Percentiles rank a stretch among this genome's conserved stretches.
These are phyloP conservation scores for Hypoxylon intermedium DNA, from an alignment of 495 filamentous ascomycete species.

Conservation along the genomic window DNA sequence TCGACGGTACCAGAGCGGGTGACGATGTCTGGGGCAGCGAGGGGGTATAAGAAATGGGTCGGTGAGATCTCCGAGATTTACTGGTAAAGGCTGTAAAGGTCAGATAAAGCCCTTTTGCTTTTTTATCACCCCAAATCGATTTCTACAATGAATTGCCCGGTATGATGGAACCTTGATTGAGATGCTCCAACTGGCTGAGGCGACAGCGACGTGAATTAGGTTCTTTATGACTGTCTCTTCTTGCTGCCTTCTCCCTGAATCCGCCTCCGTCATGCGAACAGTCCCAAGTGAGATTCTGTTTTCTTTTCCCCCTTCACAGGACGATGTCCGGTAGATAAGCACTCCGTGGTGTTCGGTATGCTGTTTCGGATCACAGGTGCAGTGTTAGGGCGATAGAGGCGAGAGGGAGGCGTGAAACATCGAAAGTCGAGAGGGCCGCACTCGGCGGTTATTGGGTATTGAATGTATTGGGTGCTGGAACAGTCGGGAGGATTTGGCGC, in stretches of 20 bases:
- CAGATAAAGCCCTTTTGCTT: constrained; percentile 12
- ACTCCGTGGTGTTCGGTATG: constrained; percentile 11
- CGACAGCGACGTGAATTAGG: background rate
- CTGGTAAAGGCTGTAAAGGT: constrained; percentile 6
- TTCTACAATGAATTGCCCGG: constrained; percentile 3
- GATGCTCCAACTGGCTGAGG: constrained; percentile 3
- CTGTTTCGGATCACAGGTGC: constrained; percentile 24
- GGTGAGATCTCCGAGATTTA: constrained; percentile 26
- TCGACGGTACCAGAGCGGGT: constrained; percentile 1
- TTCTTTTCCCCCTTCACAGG: constrained; percentile 8
- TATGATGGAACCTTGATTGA: background rate
- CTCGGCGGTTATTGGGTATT: constrained; percentile 28
- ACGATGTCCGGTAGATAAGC: constrained; percentile 6
- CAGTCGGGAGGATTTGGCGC: constrained; percentile 17
- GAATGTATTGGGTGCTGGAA: background rate
- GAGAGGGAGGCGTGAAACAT: constrained; percentile 35
- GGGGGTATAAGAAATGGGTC: constrained; percentile 8
- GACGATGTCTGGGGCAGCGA: constrained; percentile 7
- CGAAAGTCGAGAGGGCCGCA: constrained; percentile 20
- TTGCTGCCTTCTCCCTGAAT: constrained; percentile 17
- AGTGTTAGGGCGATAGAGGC: constrained; percentile 21
- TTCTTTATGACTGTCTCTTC: constrained; percentile 8
- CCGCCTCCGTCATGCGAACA: constrained; percentile 18
- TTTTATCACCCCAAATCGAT: constrained; percentile 2
- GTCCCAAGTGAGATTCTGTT: constrained; percentile 9